These are phyloP conservation scores for Combretum micranthum DNA, from an alignment of 345 rosid genomes.

Conservation along the genomic window DNA sequence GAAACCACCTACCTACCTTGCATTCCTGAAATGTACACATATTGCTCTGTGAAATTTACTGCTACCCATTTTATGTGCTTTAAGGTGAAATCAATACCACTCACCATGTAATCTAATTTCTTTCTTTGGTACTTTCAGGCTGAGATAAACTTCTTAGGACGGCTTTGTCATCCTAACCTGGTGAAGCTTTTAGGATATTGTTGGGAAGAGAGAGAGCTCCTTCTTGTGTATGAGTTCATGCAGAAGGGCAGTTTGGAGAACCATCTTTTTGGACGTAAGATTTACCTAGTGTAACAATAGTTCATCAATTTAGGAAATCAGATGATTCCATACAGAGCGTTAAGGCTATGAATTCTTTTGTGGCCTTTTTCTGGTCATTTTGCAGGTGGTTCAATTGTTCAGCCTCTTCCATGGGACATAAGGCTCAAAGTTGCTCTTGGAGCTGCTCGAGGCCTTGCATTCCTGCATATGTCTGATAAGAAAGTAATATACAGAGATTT, in stretches of 20 bases:
- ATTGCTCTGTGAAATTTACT: too few species aligned
- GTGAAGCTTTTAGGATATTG: conserved; percentile 87
- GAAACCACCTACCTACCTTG: too few species aligned
- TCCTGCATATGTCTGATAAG: conserved; percentile 78
- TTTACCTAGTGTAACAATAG: conserved; percentile 1
- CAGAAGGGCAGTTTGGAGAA: conserved; percentile 97
- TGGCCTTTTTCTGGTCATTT: neutral
- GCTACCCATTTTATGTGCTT: too few species aligned
- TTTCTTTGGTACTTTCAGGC: conserved; percentile 43
- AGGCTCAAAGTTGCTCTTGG: conserved; percentile 79
- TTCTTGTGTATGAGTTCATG: conserved; percentile 89
- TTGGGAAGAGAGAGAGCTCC: conserved; percentile 74
- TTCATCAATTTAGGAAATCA: too few species aligned
- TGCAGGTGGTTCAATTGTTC: conserved; percentile 74
- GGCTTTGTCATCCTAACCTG: conserved; percentile 86
- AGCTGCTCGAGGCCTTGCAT: conserved; percentile 84
- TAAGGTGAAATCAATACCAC: neutral
- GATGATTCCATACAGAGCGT: too few species aligned
- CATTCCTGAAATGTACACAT: too few species aligned
- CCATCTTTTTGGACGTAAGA: conserved; percentile 92
- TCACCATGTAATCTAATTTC: neutral
- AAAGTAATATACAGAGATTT: conserved; percentile 94
- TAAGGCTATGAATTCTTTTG: neutral
- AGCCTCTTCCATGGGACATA: conserved; percentile 79
- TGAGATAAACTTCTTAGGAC: conserved; percentile 77